Conservation (phyloP, 2,329 filamentous ascomycete species). For the Alternaria gaisen region DNA sequence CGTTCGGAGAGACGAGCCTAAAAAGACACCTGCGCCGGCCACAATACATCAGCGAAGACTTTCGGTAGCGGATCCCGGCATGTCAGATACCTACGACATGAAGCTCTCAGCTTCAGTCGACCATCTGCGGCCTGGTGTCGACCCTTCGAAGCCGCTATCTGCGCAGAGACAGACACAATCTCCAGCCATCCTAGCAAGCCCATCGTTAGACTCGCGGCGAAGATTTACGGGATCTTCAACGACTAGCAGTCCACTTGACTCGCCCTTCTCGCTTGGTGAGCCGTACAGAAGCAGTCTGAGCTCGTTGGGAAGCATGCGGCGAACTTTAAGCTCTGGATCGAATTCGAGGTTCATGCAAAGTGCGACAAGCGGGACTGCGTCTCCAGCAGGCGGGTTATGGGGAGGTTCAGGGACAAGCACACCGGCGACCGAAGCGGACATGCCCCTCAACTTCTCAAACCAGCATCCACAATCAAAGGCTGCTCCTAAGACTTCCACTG, state of each 20-base stretch:
- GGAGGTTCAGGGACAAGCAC: slow-evolving; percentile 46
- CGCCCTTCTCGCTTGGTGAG: slow-evolving; percentile 41
- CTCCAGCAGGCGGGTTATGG: slow-evolving; percentile 51
- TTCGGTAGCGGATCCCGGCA: slow-evolving; percentile 55
- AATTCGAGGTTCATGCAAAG: slow-evolving; percentile 33
- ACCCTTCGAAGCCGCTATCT: slow-evolving; percentile 46
- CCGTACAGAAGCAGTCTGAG: slow-evolving; percentile 46
- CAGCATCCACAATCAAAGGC: slow-evolving; percentile 32
- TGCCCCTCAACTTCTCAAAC: slow-evolving; percentile 46
- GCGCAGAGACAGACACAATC: slow-evolving; percentile 38
- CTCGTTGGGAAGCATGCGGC: slow-evolving; percentile 52
- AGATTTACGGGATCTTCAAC: slow-evolving; percentile 33
- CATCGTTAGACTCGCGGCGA: slow-evolving; percentile 35
- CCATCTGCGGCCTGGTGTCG: slow-evolving; percentile 67
- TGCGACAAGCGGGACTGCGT: slow-evolving; percentile 31
- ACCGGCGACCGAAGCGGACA: slow-evolving; percentile 36
- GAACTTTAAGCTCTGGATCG: slow-evolving; percentile 46
- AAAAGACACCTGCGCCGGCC: slow-evolving; percentile 32
- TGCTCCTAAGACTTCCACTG: slow-evolving; percentile 10
- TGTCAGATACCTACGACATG: slow-evolving; percentile 73
- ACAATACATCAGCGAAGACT: slow-evolving; percentile 44
- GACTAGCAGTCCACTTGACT: slow-evolving; percentile 40
- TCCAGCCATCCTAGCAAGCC: slow-evolving; percentile 39
- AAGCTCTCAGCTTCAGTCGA: slow-evolving; percentile 78
- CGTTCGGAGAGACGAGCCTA: slow-evolving; percentile 39